Percentiles rank a stretch among this genome's conserved stretches.
Conservation (phyloP, 768 basidiomycete species). For the Agaricus sinodeliciosus region DNA sequence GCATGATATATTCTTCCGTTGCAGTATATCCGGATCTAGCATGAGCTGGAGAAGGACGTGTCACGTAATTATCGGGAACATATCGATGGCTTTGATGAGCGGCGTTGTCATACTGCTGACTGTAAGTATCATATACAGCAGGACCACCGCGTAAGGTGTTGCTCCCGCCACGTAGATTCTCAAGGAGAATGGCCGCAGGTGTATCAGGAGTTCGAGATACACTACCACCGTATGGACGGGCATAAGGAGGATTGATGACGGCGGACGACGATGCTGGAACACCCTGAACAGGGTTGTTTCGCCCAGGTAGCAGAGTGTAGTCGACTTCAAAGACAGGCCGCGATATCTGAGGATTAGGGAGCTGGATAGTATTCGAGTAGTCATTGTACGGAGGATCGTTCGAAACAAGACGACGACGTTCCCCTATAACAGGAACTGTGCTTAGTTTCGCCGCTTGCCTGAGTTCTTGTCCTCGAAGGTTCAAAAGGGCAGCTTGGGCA, state of each 20-base stretch:
- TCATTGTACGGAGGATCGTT: slow-evolving; percentile 1
- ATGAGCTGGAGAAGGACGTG: slow-evolving; percentile 20
- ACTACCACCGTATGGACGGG: neutral
- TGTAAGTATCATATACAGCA: neutral
- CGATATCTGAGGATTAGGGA: neutral
- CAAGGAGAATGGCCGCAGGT: slow-evolving; percentile 31
- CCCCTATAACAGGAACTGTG: slow-evolving; percentile 6
- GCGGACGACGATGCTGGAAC: slow-evolving; percentile 12
- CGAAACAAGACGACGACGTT: neutral
- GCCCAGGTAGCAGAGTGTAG: slow-evolving; percentile 29
- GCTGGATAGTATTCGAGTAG: slow-evolving; percentile 3
- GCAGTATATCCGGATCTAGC: slow-evolving; percentile 54
- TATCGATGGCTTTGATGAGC: slow-evolving; percentile 16
- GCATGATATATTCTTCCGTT: slow-evolving; percentile 63
- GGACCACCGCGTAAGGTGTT: slow-evolving; percentile 13
- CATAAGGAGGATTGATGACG: neutral
- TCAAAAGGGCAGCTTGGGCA: slow-evolving; percentile 72
- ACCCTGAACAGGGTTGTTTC: slow-evolving; percentile 10
- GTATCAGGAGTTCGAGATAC: slow-evolving; percentile 23
- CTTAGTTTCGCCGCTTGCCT: slow-evolving; percentile 12
- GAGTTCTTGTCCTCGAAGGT: slow-evolving; percentile 63
- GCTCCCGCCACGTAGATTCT: slow-evolving; percentile 23
- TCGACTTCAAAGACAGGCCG: slow-evolving; percentile 26
- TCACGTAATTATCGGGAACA: slow-evolving; percentile 17
- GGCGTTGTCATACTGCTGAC: neutral